phyloP scores from a whole-genome alignment of 148 eudicot genomes.

The Linanthus parryae region DNA sequence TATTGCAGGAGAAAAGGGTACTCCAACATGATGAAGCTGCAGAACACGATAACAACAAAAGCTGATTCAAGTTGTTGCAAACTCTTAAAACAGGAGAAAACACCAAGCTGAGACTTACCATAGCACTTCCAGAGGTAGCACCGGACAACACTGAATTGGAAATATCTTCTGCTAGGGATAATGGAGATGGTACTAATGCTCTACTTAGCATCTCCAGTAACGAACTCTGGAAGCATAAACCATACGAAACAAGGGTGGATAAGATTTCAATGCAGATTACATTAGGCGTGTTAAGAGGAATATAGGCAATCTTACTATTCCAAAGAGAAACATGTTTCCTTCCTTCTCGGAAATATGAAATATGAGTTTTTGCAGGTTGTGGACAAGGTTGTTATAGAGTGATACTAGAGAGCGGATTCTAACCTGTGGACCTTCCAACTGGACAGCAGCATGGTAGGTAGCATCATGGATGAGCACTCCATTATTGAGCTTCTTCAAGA shows the following conservation, averaged over 20 bases:
- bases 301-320: too few relatives aligned
- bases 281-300: too few relatives aligned
- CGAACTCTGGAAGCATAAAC: constrained; percentile 41
- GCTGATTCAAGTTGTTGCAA: too few relatives aligned
- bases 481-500: constrained; percentile 58
- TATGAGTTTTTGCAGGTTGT: constrained; percentile 7
- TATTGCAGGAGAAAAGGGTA: constrained; percentile 34
- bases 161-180: constrained; percentile 23
- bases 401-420: constrained; percentile 23
- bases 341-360: background rate
- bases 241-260: background rate
- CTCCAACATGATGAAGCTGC: constrained; percentile 61
- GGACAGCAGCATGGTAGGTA: constrained; percentile 61
- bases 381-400: too few relatives aligned
- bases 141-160: too few relatives aligned
- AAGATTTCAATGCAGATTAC: background rate
- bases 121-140: constrained; percentile 46
- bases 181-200: constrained; percentile 40
- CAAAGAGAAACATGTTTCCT: too few relatives aligned
- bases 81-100: too few relatives aligned
- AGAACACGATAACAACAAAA: too few relatives aligned
- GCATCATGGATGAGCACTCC: constrained; percentile 86
- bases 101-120: too few relatives aligned
- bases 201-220: constrained; percentile 42
- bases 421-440: constrained; percentile 80